Percentiles rank a stretch among this genome's conserved stretches.
These are phyloP conservation scores for Tetrahymena elliotti DNA, from an alignment of 73 alveolate genomes.

Conservation along the genomic window DNA sequence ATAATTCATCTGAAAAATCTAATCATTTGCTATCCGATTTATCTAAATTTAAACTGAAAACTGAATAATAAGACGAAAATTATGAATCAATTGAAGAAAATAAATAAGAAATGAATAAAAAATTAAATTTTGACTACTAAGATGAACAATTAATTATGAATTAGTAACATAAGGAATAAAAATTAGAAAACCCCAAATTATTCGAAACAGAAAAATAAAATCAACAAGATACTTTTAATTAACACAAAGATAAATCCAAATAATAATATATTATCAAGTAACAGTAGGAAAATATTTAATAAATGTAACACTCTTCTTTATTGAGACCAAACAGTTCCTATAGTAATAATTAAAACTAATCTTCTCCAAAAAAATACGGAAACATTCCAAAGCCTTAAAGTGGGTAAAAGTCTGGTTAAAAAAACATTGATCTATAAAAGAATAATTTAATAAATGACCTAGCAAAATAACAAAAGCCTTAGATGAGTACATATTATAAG, in stretches of 20 bases:
- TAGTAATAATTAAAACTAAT: not conserved
- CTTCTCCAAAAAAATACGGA: not conserved
- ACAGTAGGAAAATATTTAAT: not conserved
- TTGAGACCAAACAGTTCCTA: not conserved
- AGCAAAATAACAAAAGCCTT: not conserved
- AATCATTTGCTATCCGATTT: not conserved
- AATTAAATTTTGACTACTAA: too few relatives aligned
- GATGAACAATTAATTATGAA: not conserved
- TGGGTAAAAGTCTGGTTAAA: not conserved
- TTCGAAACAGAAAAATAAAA: not conserved
- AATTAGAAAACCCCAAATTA: not conserved
- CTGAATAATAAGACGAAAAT: not conserved
- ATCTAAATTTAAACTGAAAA: not conserved
- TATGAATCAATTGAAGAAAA: not conserved
- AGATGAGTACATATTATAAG: not conserved
- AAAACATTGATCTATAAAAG: not conserved
- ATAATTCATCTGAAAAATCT: not conserved
- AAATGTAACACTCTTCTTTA: not conserved
- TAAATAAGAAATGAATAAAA: too few relatives aligned
- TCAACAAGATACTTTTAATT: not conserved
- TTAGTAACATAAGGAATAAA: not conserved
- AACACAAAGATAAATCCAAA: not conserved
- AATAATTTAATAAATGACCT: not conserved
- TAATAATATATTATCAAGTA: not conserved
- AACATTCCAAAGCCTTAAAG: not conserved